Conservation (phyloP, 1,139 yeast species). For the Nadsonia starkeyi-henricii region DNA sequence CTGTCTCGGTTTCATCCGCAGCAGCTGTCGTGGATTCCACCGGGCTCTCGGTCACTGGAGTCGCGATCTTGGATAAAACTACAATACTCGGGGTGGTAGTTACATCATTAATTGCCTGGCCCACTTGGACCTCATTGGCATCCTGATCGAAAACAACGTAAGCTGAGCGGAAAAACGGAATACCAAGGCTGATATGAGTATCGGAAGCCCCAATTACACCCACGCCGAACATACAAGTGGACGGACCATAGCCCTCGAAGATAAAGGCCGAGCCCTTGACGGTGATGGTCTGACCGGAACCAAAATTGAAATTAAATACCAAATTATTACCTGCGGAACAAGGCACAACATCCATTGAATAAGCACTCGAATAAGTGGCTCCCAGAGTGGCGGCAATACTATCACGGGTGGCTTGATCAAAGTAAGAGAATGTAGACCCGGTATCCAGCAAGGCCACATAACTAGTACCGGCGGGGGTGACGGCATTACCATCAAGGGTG, state of each 20-base stretch:
- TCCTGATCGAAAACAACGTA: conserved; percentile 44
- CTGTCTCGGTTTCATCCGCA: too few species aligned
- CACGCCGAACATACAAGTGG: neutral
- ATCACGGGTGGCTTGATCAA: conserved; percentile 2
- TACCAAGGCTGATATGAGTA: conserved; percentile 36
- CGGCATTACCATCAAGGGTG: conserved; percentile 2
- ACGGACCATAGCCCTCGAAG: neutral
- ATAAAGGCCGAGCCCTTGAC: conserved; percentile 8
- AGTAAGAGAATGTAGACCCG: conserved; percentile 17
- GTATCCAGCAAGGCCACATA: conserved; percentile 31
- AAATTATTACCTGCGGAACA: conserved; percentile 6
- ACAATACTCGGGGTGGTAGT: neutral
- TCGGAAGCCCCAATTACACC: neutral
- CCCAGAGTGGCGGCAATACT: conserved; percentile 8
- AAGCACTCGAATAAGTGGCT: conserved; percentile 4
- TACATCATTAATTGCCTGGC: conserved; percentile 4
- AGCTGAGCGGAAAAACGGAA: conserved; percentile 56
- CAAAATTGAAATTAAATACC: conserved; percentile 9
- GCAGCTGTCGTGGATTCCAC: neutral
- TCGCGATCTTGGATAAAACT: too few species aligned
- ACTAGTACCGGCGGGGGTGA: conserved; percentile 14
- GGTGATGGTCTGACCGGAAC: conserved; percentile 7
- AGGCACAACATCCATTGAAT: conserved; percentile 6
- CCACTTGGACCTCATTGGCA: conserved; percentile 4
- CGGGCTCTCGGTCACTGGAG: too few species aligned